phyloP scores from a whole-genome alignment of 805 yeast species.

The Starmerella apicola region DNA sequence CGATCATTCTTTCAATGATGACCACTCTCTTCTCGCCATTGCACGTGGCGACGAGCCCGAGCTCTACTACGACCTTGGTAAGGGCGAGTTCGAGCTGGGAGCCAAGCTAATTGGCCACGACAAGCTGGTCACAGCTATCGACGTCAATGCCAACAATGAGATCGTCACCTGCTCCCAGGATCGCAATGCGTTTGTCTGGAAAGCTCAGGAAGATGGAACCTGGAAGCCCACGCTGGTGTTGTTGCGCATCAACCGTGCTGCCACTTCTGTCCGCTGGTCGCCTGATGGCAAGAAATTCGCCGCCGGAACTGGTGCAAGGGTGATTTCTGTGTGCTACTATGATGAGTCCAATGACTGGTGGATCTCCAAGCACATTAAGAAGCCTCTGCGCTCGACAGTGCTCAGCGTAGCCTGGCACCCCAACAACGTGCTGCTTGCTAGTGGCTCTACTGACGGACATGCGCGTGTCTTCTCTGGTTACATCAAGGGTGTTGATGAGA shows the following conservation, averaged over 20 bases:
- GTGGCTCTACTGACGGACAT: constrained; percentile 90
- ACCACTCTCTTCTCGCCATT: constrained; percentile 56
- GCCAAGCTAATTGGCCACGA: constrained; percentile 48
- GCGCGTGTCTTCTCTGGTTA: constrained; percentile 80
- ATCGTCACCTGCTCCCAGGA: constrained; percentile 97
- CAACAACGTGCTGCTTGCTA: constrained; percentile 73
- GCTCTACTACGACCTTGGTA: constrained; percentile 46
- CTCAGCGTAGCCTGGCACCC: constrained; percentile 85
- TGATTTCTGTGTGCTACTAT: constrained; percentile 89
- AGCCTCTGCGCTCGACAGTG: constrained; percentile 82
- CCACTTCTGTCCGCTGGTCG: constrained; percentile 89
- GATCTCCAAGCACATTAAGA: constrained; percentile 95
- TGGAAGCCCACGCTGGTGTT: constrained; percentile 85
- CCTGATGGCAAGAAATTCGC: constrained; percentile 94
- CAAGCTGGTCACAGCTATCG: constrained; percentile 87
- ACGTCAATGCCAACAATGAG: constrained; percentile 65
- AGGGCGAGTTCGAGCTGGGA: constrained; percentile 41
- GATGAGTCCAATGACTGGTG: constrained; percentile 98
- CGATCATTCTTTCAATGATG: constrained; percentile 78
- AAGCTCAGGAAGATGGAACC: constrained; percentile 46
- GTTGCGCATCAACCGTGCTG: constrained; percentile 87
- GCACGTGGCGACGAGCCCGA: constrained; percentile 70
- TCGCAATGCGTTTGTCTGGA: constrained; percentile 96
- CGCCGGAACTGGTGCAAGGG: constrained; percentile 90
- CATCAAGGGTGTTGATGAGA: constrained; percentile 75